A percentile compares a stretch with the other conserved stretches of the same genome.
phyloP scores from a whole-genome alignment of 2,329 filamentous ascomycete species.

The Penicillium freii region DNA sequence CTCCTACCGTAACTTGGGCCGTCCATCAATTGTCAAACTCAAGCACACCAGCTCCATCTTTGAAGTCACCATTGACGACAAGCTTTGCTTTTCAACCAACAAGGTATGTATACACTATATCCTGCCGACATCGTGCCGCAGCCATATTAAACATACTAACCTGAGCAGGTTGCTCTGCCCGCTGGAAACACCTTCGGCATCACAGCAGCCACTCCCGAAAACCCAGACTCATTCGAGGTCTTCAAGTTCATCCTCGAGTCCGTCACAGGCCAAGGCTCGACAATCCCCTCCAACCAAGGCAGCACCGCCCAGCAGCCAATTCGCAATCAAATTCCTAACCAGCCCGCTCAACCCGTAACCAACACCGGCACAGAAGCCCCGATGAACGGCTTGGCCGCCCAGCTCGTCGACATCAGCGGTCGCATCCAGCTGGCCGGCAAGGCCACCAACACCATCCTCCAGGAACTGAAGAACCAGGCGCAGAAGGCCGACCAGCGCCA shows the following conservation, averaged over 20 bases:
- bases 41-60: constrained; percentile 65
- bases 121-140: not conserved
- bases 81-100: constrained; percentile 77
- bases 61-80: constrained; percentile 75
- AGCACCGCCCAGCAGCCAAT: constrained; percentile 21
- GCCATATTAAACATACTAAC: constrained; percentile 4
- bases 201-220: constrained; percentile 83
- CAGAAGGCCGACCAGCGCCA: constrained; percentile 52
- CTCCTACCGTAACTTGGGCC: constrained; percentile 84
- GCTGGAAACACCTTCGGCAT: constrained; percentile 81
- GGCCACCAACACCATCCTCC: constrained; percentile 56
- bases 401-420: constrained; percentile 83
- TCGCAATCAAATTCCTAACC: constrained; percentile 23
- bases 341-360: constrained; percentile 30
- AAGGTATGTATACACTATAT: constrained; percentile 45
- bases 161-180: constrained; percentile 66
- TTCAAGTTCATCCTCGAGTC: constrained; percentile 79
- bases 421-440: constrained; percentile 66
- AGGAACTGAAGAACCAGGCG: constrained; percentile 54
- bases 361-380: constrained; percentile 37
- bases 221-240: constrained; percentile 89
- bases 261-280: constrained; percentile 21
- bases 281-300: constrained; percentile 19
- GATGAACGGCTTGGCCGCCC: constrained; percentile 42
- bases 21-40: constrained; percentile 75